These are phyloP conservation scores for Takashimella tepidaria DNA, from an alignment of 1,284 basidiomycete species.

Conservation along the genomic window DNA sequence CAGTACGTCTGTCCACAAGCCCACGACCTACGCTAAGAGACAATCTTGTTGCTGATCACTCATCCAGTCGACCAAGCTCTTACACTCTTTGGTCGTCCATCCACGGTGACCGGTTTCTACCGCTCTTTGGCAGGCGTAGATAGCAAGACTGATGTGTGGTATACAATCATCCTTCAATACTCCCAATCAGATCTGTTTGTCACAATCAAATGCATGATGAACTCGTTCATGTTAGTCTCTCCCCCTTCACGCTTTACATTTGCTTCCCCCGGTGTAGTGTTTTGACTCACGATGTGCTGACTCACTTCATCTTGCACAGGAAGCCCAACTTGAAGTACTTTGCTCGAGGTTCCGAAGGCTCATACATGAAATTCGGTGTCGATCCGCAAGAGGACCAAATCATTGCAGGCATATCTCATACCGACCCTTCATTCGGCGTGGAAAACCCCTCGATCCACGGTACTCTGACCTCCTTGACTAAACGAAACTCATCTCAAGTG, in stretches of 20 bases:
- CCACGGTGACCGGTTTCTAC: slow-evolving; percentile 4
- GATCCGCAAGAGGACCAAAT: slow-evolving; percentile 1
- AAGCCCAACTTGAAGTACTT: slow-evolving; percentile 9
- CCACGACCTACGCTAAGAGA: not conserved
- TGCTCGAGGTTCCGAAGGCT: slow-evolving; percentile 3
- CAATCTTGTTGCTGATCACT: not conserved
- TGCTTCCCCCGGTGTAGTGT: too few relatives aligned
- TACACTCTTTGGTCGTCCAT: not conserved
- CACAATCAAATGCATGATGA: slow-evolving; percentile 6
- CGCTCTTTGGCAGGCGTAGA: slow-evolving; percentile 3
- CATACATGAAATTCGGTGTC: slow-evolving; percentile 1
- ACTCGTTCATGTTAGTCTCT: not conserved
- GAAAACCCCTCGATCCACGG: not conserved
- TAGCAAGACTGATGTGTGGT: slow-evolving; percentile 9
- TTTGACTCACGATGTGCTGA: too few relatives aligned
- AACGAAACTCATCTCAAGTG: slow-evolving; percentile 2
- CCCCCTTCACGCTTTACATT: too few relatives aligned
- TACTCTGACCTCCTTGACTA: slow-evolving; percentile 7
- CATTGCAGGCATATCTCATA: not conserved
- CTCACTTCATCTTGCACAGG: too few relatives aligned
- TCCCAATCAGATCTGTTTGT: slow-evolving; percentile 6
- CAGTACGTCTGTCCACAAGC: slow-evolving; percentile 2
- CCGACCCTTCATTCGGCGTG: not conserved
- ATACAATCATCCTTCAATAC: slow-evolving; percentile 12
- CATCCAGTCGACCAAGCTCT: not conserved